Percentiles rank a stretch among this genome's conserved stretches.
phyloP scores from a whole-genome alignment of 371 early-diverging fungal species.

The Actinomortierella wolfii region DNA sequence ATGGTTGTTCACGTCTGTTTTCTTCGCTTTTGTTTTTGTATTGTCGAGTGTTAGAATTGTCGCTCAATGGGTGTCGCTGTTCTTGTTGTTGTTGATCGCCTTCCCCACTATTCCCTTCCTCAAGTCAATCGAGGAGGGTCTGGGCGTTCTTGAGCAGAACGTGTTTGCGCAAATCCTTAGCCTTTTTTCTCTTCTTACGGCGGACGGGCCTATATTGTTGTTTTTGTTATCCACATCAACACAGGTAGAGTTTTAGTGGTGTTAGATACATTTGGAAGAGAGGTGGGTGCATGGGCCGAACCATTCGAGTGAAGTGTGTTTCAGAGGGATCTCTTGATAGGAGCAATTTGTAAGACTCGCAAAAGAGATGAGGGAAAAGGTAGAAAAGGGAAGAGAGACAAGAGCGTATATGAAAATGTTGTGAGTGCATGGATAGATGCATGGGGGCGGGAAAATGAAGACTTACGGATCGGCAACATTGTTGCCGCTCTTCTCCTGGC shows the following conservation, averaged over 20 bases:
- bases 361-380: no score
- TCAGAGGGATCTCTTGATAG: no score
- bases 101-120: not conserved
- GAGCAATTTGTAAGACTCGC: no score
- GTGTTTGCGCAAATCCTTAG: conserved; percentile 40
- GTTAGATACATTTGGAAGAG: no score
- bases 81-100: not conserved
- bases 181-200: conserved; percentile 38
- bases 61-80: not conserved
- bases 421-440: no score
- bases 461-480: conserved; percentile 11
- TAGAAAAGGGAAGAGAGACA: no score
- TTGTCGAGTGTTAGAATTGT: not conserved
- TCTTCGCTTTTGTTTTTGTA: not conserved
- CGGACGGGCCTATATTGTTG: conserved; percentile 14
- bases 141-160: conserved; percentile 45
- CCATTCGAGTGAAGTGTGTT: no score
- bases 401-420: no score
- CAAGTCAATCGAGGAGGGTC: conserved; percentile 31
- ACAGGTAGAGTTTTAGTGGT: no score
- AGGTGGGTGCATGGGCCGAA: no score
- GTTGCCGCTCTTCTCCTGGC: conserved; percentile 35
- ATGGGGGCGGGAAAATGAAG: not conserved
- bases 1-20: not conserved
- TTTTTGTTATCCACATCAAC: not conserved